Evolutionary conservation across 2,329 filamentous ascomycete species (phyloP), one percentile per base, ranked within the genome.

Genomic region (Pseudogymnoascus sp.): DNA sequence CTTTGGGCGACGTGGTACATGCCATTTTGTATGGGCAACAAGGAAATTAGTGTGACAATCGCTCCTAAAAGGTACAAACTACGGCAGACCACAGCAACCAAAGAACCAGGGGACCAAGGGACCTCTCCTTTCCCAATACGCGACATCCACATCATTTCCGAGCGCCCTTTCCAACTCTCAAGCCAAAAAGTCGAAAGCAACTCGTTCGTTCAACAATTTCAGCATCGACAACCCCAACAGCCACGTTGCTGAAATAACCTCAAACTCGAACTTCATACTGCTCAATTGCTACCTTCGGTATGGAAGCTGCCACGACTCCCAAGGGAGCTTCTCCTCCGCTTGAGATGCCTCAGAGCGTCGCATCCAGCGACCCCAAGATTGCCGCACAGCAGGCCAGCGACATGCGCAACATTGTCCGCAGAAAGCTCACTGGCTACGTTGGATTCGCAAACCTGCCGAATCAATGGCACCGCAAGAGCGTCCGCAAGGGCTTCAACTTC

Each of bases 401-500:
- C 66, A 73, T 74, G 72, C 69, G 71, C 79, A 97, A 99, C 83
- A 96, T 99, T 77, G 93, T 99, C 73, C 91, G 95, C 79, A 87
- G 95, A 79, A 99, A 99, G 84, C 83, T 99, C 75, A 97, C 95
- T 60, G 95, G 95, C 75, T 99, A 97, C 73, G 95, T 99, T 73
- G 95, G 95, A 69, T 99, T 99, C 75, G 95, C 95, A 78, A 99
- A 99, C 78, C 81, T 99, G 75, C 95, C 95, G 68, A 99, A 99
- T 82, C 95, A 99, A 81, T 99, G 95, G 95, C 95, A 99, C 84
- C 93, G 95, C 79, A 99, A 99, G 89, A 97, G 93, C 86, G 95
- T 99, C 74, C 91, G 95, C 76, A 99, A 99, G 81, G 95, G 95
- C 67, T 99, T 99, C 86, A 99, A 97, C 86, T 99, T 99, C 85